Percentiles rank a stretch among this genome's conserved stretches.
Conservation (phyloP, 352 stramenopile genomes). For the Phytophthora pistaciae region DNA sequence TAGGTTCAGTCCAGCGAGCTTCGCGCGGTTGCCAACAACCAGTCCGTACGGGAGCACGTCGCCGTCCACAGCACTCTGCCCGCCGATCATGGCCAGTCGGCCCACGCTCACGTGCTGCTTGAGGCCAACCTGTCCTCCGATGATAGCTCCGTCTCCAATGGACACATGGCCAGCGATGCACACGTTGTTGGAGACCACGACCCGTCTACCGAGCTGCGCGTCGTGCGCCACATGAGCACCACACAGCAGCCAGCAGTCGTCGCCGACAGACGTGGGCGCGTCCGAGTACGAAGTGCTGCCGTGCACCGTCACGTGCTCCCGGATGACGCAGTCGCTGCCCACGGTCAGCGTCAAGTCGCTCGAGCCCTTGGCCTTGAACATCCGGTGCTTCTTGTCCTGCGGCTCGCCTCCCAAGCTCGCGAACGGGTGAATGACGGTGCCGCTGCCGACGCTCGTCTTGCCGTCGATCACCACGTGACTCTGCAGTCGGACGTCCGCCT, state of each 20-base stretch:
- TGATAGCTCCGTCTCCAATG: slow-evolving; percentile 79
- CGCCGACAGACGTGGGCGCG: slow-evolving; percentile 63
- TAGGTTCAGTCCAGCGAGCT: slow-evolving; percentile 81
- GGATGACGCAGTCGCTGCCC: slow-evolving; percentile 79
- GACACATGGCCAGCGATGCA: slow-evolving; percentile 83
- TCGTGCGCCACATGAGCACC: slow-evolving; percentile 83
- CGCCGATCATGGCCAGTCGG: slow-evolving; percentile 79
- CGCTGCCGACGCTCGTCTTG: slow-evolving; percentile 59
- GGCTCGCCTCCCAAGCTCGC: slow-evolving; percentile 77
- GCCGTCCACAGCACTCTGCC: slow-evolving; percentile 82
- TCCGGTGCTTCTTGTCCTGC: slow-evolving; percentile 84
- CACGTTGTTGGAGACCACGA: slow-evolving; percentile 87
- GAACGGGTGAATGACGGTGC: slow-evolving; percentile 77
- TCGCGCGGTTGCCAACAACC: slow-evolving; percentile 79
- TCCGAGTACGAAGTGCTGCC: slow-evolving; percentile 77
- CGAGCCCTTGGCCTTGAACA: slow-evolving; percentile 13
- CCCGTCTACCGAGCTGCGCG: slow-evolving; percentile 61
- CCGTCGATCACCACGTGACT: slow-evolving; percentile 84
- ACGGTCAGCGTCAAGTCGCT: slow-evolving; percentile 49
- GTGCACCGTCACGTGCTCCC: slow-evolving; percentile 87
- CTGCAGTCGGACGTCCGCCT: slow-evolving; percentile 70
- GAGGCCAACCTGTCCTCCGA: slow-evolving; percentile 80
- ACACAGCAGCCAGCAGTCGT: slow-evolving; percentile 85
- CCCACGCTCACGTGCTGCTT: slow-evolving; percentile 84
- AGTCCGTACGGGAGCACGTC: slow-evolving; percentile 86